Evolutionary conservation across 2,329 filamentous ascomycete genomes (phyloP), one percentile per base, ranked within the genome.

Genomic region (Verticillium zaregamsianum): DNA sequence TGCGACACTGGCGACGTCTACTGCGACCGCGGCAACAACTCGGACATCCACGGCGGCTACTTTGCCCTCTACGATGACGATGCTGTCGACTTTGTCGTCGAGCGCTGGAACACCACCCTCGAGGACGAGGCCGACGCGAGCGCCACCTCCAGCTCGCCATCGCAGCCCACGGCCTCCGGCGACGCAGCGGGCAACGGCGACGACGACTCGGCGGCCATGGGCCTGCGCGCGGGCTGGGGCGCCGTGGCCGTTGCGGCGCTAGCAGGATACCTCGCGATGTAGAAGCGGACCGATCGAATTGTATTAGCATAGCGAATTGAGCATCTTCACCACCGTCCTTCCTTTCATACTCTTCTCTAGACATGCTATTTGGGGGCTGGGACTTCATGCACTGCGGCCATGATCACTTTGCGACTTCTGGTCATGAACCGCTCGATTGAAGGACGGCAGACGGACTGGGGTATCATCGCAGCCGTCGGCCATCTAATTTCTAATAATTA

Each of bases 1-100:
- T 79, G 77, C 68, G 77, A 79, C 68, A 71, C 65, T 0, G 76
- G 76, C 57, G 79, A 81, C 63, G 62, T 69, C 17, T 79, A 76
- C 68, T 79, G 77, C 66, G 76, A 74, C 66, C 3, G 49, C 8
- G 78, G 77, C 40, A 61, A 63, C 58, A 56, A 65, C 62, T 39
- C 40, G 2, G 60, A 61, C 3, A 71, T 75, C 2, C 77, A 78
- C 64, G 69, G 71, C 23, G 61, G 63, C 28, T 81, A 81, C 65
- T 66, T 78, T 14, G 28, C 56, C 17, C 70, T 66, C 32, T 79
- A 79, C 66, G 71, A 71, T 52, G 64, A 68, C 20, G 68, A 75
- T 2, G 70, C 74, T 3, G 70, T 71, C 59, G 67, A 76, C 20
- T 77, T 74, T 62, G 67, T 79, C 39, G 70, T 77, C 35, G 63